phyloP scores from a whole-genome alignment of 1,284 basidiomycete genomes.

The Trichosporon sp. region DNA sequence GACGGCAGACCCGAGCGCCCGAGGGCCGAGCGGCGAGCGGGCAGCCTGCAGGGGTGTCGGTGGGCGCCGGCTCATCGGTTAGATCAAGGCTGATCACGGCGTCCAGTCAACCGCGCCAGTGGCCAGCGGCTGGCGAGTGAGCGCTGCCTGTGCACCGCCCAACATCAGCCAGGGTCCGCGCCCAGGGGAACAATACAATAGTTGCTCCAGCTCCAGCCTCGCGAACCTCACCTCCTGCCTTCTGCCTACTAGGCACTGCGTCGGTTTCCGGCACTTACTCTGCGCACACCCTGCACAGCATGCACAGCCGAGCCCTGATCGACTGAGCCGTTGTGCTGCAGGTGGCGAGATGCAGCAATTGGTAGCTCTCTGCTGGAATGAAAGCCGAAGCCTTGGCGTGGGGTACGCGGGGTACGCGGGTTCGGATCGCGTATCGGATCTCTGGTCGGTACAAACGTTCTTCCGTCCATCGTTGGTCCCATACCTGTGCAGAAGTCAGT shows the following conservation, averaged over 20 bases:
- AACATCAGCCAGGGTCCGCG: not conserved
- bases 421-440: too few species aligned
- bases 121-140: not conserved
- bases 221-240: too few species aligned
- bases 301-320: not conserved
- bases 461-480: too few species aligned
- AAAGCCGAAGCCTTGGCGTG: not conserved
- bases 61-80: not conserved
- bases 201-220: not conserved
- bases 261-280: not conserved
- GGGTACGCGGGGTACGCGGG: not conserved
- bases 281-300: too few species aligned
- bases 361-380: not conserved
- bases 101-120: not conserved
- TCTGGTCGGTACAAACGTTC: not conserved
- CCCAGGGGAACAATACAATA: not conserved
- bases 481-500: not conserved
- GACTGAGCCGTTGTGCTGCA: not conserved
- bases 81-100: not conserved
- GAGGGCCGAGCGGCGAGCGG: not conserved
- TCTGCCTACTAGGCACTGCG: too few species aligned
- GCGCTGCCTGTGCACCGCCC: not conserved
- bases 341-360: not conserved
- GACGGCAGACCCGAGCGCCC: not conserved
- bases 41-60: not conserved